Conservation (phyloP, 441 rosid species). For the Flueggea neowawraea region DNA sequence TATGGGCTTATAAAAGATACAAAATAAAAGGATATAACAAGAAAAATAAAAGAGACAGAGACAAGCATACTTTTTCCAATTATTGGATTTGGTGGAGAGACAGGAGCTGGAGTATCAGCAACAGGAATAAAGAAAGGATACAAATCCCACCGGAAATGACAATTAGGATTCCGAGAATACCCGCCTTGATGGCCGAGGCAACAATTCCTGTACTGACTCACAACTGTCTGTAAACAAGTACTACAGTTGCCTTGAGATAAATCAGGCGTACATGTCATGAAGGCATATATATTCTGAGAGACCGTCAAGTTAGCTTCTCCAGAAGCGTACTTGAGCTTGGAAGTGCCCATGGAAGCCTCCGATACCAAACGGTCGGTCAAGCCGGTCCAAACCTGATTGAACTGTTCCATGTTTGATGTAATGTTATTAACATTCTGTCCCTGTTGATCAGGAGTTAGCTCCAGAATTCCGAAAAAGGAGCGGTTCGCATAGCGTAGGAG, state of each 20-base stretch:
- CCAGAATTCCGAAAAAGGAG: constrained; percentile 15
- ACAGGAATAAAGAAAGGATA: constrained; percentile 3
- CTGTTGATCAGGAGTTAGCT: not conserved
- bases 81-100: not conserved
- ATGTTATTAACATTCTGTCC: not conserved
- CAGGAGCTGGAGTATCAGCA: not conserved
- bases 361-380: constrained; percentile 7
- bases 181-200: constrained; percentile 17
- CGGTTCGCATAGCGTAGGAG: constrained; percentile 41
- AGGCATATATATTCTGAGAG: constrained; percentile 10
- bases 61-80: too few relatives aligned
- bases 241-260: constrained; percentile 10
- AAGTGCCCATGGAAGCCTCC: constrained; percentile 14
- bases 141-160: constrained; percentile 14
- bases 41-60: too few relatives aligned
- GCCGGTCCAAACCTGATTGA: constrained; percentile 4
- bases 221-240: constrained; percentile 10
- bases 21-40: too few relatives aligned
- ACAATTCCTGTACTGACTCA: not conserved
- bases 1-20: too few relatives aligned
- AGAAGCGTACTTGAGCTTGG: constrained; percentile 16
- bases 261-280: constrained; percentile 30
- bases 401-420: constrained; percentile 8
- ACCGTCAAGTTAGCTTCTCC: not conserved
- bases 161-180: constrained; percentile 13